phyloP scores from a whole-genome alignment of 306 rosid species.

The Psophocarpus tetragonolobus region DNA sequence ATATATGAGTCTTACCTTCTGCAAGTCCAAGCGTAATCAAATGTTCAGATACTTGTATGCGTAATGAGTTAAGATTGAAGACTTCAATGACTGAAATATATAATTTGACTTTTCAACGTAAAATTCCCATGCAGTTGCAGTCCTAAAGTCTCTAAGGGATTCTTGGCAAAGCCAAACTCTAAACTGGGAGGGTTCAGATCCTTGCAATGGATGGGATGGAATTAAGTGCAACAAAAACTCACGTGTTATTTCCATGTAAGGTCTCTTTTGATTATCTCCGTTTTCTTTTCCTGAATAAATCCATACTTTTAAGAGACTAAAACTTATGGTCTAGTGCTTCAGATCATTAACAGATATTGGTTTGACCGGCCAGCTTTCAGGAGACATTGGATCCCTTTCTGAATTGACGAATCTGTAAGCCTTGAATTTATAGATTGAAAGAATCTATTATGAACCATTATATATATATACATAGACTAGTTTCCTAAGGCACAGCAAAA shows the following conservation, averaged over 20 bases:
- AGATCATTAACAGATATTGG: constrained; percentile 43
- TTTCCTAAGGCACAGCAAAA: background rate
- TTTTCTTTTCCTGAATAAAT: background rate
- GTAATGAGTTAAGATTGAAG: background rate
- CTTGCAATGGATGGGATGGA: constrained; percentile 37
- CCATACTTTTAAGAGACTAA: background rate
- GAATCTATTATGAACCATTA: background rate
- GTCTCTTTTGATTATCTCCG: background rate
- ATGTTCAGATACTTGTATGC: background rate
- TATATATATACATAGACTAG: background rate
- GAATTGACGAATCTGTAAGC: constrained; percentile 50
- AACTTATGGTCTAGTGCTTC: constrained; percentile 32
- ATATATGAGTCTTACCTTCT: background rate
- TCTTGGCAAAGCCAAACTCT: background rate
- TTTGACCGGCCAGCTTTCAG: constrained; percentile 44
- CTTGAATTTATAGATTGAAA: background rate
- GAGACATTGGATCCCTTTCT: constrained; percentile 39
- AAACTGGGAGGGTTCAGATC: constrained; percentile 34
- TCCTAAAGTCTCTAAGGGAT: constrained; percentile 3
- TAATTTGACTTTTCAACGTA: background rate
- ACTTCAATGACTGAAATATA: background rate
- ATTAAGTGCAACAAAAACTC: constrained; percentile 32
- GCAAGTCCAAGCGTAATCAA: background rate
- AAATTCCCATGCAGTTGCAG: constrained; percentile 24
- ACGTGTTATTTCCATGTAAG: constrained; percentile 44